Evolutionary conservation across 495 filamentous ascomycete genomes (phyloP).

Genomic region (Poronia punctata): DNA sequence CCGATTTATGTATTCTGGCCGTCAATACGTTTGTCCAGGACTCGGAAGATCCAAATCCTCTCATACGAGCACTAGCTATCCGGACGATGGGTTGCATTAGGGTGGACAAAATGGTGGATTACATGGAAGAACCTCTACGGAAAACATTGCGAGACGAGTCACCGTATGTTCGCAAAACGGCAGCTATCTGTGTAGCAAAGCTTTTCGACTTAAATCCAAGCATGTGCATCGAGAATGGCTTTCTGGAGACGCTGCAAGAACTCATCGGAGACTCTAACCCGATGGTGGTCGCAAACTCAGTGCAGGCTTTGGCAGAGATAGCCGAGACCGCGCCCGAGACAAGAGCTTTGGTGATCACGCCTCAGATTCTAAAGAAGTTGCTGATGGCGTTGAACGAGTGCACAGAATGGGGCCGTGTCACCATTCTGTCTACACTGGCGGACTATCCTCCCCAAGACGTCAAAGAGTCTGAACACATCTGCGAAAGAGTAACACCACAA

Average conservation of each 20-base stretch:
- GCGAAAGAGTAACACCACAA: conserved; percentile 89
- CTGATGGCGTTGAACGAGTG: conserved; percentile 97
- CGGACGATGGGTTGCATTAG: conserved; percentile 99
- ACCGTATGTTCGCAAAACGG: conserved; percentile 96
- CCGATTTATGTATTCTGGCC: conserved; percentile 96
- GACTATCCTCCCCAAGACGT: conserved; percentile 80
- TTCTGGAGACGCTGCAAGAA: conserved; percentile 91
- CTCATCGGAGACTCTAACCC: conserved; percentile 96
- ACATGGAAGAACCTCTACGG: conserved; percentile 96
- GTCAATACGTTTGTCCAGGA: conserved; percentile 99
- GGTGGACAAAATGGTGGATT: conserved; percentile 99
- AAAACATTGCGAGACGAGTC: conserved; percentile 97
- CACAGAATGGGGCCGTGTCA: conserved; percentile 98
- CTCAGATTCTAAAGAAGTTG: conserved; percentile 81
- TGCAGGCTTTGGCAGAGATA: conserved; percentile 91
- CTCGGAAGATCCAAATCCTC: conserved; percentile 95
- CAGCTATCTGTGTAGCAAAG: conserved; percentile 96
- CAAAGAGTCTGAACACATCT: conserved; percentile 97
- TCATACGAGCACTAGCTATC: conserved; percentile 91
- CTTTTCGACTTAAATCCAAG: conserved; percentile 89
- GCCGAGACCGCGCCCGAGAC: conserved; percentile 85
- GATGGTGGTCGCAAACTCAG: conserved; percentile 97
- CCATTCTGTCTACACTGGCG: conserved; percentile 82
- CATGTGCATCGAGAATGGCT: conserved; percentile 94
- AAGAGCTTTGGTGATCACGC: conserved; percentile 71